These are phyloP conservation scores for Yarrowia sp. DNA, from an alignment of 805 yeast genomes.

Conservation along the genomic window DNA sequence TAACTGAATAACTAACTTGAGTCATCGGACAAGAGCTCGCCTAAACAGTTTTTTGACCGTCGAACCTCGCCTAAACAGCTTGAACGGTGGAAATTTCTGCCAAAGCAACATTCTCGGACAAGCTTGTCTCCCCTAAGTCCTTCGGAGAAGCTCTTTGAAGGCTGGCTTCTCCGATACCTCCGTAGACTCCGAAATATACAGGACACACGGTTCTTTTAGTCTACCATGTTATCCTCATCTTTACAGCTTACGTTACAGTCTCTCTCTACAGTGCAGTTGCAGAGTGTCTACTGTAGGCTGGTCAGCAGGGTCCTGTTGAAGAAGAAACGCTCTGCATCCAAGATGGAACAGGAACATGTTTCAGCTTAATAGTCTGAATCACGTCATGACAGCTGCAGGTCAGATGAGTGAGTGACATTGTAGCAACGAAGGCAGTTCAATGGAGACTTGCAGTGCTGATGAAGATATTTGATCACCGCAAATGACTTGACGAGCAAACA, in stretches of 20 bases:
- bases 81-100: neutral
- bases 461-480: too few relatives aligned
- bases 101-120: neutral
- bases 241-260: neutral
- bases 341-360: neutral
- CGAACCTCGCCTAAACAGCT: neutral
- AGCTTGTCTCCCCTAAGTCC: neutral
- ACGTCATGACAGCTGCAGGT: neutral
- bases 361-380: neutral
- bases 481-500: too few relatives aligned
- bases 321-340: neutral
- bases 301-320: neutral
- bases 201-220: neutral
- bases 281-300: conserved; percentile 3
- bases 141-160: neutral
- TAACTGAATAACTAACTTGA: neutral
- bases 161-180: conserved; percentile 2
- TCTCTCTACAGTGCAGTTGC: neutral
- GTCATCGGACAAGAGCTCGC: neutral
- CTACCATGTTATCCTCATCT: neutral
- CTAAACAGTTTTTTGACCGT: neutral
- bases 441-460: too few relatives aligned
- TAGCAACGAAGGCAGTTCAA: too few relatives aligned
- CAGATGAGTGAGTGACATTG: too few relatives aligned
- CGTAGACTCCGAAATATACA: neutral